Base-by-base conservation (phyloP, 2,329 filamentous ascomycete genomes). In the Byssoonygena ceratinophila region DNA sequence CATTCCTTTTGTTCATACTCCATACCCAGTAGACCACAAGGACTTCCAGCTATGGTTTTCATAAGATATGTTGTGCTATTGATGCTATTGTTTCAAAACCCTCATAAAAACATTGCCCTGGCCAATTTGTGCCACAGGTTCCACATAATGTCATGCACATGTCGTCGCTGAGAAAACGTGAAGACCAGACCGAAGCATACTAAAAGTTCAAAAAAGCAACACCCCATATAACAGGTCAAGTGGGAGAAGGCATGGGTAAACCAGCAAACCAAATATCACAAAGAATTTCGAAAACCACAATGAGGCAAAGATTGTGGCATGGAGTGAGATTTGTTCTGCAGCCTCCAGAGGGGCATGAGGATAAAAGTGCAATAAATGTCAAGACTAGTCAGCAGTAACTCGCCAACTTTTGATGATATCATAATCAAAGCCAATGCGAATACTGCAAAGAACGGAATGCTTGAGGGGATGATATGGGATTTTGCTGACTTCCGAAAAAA, bases 81-180 rank as follows among this genome's bases (percentile, higher is more conserved):
- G 36, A 49, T 49, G 46, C 16, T 20, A 31, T n/a, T 48, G 46
- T 41, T 40, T 36, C 18, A 47, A 37, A 41, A 14, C 40, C 25
- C 27, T 49, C 46, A 32, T 49, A 41, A 49, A 36, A 16, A n/a
- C 46, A 41, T 49, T 41, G 22, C 46, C 46, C 22, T 34, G 46
- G 46, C 36, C 18, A 41, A 40, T 7, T 22, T n/a, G 32, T 32
- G 36, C 46, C 46, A 41, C 46, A 49, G 46, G 46, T 16, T 11
- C 20, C 46, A 40, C 46, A 32, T 49, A 23, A 49, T 49, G 40
- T 49, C 46, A 49, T 49, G 46, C 46, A 48, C 29, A 49, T 49
- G 46, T 49, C 37, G 36, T 41, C 36, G 46, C 46, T 49, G 22
- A 32, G 41, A 41, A 40, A 25, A 23, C 9, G 31, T 2, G 12